These are phyloP conservation scores for Prunus kanzakura DNA, from an alignment of 306 rosid genomes.

Conservation along the genomic window DNA sequence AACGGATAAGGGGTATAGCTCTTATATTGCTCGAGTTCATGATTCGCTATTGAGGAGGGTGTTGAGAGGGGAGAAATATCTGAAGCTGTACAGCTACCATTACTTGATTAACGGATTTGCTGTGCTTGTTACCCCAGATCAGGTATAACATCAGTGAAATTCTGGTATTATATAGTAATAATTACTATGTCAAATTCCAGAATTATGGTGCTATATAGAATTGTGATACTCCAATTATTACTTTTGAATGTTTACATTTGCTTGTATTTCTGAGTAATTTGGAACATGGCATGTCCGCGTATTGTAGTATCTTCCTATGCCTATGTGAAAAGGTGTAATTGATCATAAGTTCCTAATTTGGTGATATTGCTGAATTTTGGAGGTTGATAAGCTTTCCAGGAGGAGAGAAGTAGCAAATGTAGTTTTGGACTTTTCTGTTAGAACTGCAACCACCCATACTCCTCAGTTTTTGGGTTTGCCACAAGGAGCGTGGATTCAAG, in stretches of 20 bases:
- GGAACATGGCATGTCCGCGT: background rate
- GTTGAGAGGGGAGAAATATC: conserved; percentile 83
- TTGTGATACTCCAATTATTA: conserved; percentile 9
- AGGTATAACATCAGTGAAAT: conserved; percentile 50
- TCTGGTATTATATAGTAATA: background rate
- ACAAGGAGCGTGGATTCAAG: conserved; percentile 81
- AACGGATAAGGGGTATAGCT: conserved; percentile 46
- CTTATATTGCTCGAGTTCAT: conserved; percentile 65
- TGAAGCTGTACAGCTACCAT: conserved; percentile 95
- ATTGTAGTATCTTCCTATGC: background rate
- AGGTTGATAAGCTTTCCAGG: conserved; percentile 80
- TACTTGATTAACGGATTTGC: conserved; percentile 92
- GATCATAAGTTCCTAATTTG: background rate
- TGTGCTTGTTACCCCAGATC: conserved; percentile 73
- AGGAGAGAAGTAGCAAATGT: conserved; percentile 85
- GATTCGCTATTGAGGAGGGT: conserved; percentile 83
- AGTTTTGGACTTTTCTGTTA: conserved; percentile 80
- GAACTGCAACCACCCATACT: conserved; percentile 94
- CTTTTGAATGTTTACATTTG: background rate
- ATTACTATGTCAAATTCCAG: background rate
- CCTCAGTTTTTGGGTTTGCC: conserved; percentile 96
- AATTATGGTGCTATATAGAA: conserved; percentile 1
- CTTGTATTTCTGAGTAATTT: background rate
- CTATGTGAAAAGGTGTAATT: background rate
- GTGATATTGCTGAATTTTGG: conserved; percentile 21